Evolutionary conservation across 2,329 filamentous ascomycete species (phyloP).

Genomic region (Epichloe hybrida): DNA sequence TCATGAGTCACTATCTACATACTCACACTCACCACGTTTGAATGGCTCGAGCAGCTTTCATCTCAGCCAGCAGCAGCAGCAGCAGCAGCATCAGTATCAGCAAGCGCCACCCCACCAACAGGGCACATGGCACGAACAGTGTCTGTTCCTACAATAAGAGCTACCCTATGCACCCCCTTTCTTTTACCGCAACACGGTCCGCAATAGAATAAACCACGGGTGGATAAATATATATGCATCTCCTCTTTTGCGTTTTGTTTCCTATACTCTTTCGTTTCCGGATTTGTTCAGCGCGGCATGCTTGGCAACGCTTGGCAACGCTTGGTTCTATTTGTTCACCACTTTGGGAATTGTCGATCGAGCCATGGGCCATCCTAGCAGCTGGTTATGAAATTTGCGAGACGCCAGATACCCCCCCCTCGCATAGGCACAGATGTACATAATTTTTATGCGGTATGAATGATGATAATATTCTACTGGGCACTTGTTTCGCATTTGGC

Average conservation of each 20-base stretch:
- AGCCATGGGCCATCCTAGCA: not conserved
- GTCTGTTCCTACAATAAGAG: conserved; percentile 8
- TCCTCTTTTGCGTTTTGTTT: not conserved
- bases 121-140: conserved; percentile 13
- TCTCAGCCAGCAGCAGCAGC: conserved; percentile 1
- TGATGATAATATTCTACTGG: too few species aligned
- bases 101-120: not conserved
- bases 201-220: not conserved
- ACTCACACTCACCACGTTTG: conserved; percentile 21
- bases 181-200: not conserved
- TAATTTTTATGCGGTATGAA: too few species aligned
- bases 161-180: not conserved
- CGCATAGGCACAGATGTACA: too few species aligned
- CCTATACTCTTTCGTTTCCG: not conserved
- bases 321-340: not conserved
- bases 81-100: conserved; percentile 1
- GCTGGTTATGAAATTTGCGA: not conserved
- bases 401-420: not conserved
- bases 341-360: not conserved
- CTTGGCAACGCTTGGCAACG: not conserved
- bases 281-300: not conserved
- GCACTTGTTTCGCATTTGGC: too few species aligned
- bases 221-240: not conserved
- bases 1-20: conserved; percentile 22
- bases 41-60: conserved; percentile 6